These are phyloP conservation scores for Pelargonium nanum DNA, from an alignment of 345 rosid species.

Conservation along the genomic window DNA sequence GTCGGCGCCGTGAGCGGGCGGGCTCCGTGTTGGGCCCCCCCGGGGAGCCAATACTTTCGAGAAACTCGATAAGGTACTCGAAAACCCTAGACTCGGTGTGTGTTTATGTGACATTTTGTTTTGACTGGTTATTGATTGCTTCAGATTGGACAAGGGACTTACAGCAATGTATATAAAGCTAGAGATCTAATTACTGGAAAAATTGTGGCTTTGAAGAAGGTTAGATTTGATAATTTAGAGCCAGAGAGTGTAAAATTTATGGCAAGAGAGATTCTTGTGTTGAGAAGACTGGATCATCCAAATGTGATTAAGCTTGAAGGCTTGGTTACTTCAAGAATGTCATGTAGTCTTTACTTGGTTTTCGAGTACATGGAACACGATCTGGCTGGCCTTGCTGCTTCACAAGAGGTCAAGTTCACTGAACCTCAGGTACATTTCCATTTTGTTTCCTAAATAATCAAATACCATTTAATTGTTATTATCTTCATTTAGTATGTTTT, in stretches of 20 bases:
- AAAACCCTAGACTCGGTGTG: neutral
- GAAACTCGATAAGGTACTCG: slow-evolving; percentile 68
- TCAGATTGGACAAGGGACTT: slow-evolving; percentile 94
- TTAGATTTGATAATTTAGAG: slow-evolving; percentile 84
- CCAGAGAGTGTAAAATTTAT: slow-evolving; percentile 88
- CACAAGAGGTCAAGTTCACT: slow-evolving; percentile 63
- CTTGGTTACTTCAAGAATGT: slow-evolving; percentile 79
- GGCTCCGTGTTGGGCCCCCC: slow-evolving; percentile 77
- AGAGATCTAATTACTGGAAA: slow-evolving; percentile 72
- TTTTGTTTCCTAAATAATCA: neutral
- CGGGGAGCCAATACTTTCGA: slow-evolving; percentile 71
- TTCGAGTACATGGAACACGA: slow-evolving; percentile 96
- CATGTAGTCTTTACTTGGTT: slow-evolving; percentile 75
- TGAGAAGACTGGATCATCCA: slow-evolving; percentile 63
- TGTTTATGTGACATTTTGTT: neutral
- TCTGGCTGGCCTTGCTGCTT: slow-evolving; percentile 71
- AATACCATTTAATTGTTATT: neutral
- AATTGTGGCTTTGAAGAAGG: slow-evolving; percentile 89
- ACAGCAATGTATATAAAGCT: slow-evolving; percentile 90
- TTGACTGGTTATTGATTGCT: neutral
- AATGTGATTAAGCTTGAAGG: slow-evolving; percentile 88
- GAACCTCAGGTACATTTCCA: slow-evolving; percentile 62
- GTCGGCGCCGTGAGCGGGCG: slow-evolving; percentile 62
- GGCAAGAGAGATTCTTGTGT: slow-evolving; percentile 91
- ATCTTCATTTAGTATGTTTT: slow-evolving; percentile 1